A percentile compares a stretch with the other conserved stretches of the same genome.
Conservation (phyloP, 768 basidiomycete species). For the Lactifluus rugatus region DNA sequence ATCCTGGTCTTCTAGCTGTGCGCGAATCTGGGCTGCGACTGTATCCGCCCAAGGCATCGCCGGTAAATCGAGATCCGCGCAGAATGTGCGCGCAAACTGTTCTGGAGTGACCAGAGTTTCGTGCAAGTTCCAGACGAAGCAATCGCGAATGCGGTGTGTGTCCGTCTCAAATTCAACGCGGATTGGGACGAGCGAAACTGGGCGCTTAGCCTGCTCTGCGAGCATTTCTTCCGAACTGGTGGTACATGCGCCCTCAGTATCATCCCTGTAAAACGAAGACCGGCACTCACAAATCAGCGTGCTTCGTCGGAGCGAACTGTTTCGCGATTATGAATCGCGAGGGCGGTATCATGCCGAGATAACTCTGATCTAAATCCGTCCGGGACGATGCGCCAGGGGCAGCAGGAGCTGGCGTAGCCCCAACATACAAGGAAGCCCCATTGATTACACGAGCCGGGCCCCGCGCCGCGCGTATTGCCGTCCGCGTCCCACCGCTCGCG, state of each 20-base stretch:
- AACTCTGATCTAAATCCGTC: slow-evolving; percentile 75
- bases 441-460: neutral
- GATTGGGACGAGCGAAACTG: slow-evolving; percentile 70
- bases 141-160: slow-evolving; percentile 84
- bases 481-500: slow-evolving; percentile 51
- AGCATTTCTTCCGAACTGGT: slow-evolving; percentile 56
- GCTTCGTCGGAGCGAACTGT: slow-evolving; percentile 46
- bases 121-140: slow-evolving; percentile 92
- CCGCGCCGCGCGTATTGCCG: slow-evolving; percentile 34
- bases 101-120: slow-evolving; percentile 82
- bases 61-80: slow-evolving; percentile 78
- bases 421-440: slow-evolving; percentile 47
- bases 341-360: slow-evolving; percentile 80
- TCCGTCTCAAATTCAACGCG: slow-evolving; percentile 94
- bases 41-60: slow-evolving; percentile 57
- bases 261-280: neutral
- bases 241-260: neutral
- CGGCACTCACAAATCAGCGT: slow-evolving; percentile 67
- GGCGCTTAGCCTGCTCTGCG: slow-evolving; percentile 47
- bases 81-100: slow-evolving; percentile 78
- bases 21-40: slow-evolving; percentile 77
- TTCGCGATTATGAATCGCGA: slow-evolving; percentile 62
- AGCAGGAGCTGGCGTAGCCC: slow-evolving; percentile 27
- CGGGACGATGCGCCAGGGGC: slow-evolving; percentile 18
- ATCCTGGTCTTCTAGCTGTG: slow-evolving; percentile 87